A percentile compares a stretch with the other conserved stretches of the same genome.
phyloP scores from a whole-genome alignment of 2,329 filamentous ascomycete species.

The Ceratocystis ficicola region DNA sequence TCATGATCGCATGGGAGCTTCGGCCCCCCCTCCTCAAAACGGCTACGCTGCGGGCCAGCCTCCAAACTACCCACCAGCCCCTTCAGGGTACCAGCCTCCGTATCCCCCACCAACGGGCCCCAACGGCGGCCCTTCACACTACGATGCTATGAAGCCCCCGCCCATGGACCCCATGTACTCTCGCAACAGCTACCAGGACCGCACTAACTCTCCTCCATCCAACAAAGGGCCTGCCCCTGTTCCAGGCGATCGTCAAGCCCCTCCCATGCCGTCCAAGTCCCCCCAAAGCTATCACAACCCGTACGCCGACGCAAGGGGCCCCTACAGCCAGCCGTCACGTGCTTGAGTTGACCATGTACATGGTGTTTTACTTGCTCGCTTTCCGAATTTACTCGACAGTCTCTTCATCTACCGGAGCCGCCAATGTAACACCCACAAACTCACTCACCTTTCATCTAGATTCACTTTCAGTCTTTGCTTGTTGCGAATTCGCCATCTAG shows the following conservation, averaged over 20 bases:
- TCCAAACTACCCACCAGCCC: slow-evolving; percentile 17
- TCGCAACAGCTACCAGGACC: slow-evolving; percentile 19
- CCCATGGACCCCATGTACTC: slow-evolving; percentile 19
- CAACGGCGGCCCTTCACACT: slow-evolving; percentile 6
- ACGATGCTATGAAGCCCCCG: slow-evolving; percentile 17
- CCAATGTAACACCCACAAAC: background rate
- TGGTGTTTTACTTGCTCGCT: background rate
- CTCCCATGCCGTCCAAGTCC: slow-evolving; percentile 17
- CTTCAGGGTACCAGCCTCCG: slow-evolving; percentile 9
- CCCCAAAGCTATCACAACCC: slow-evolving; percentile 19
- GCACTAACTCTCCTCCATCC: slow-evolving; percentile 16
- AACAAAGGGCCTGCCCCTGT: slow-evolving; percentile 13
- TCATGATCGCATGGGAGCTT: slow-evolving; percentile 19
- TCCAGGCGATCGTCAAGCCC: slow-evolving; percentile 8
- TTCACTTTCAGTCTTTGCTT: background rate
- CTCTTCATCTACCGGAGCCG: background rate
- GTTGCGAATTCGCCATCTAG: background rate
- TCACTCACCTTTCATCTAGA: background rate
- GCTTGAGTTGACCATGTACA: background rate
- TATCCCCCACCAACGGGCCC: background rate
- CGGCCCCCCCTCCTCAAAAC: slow-evolving; percentile 19
- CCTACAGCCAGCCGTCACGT: slow-evolving; percentile 13
- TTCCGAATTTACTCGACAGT: background rate
- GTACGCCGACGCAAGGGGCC: slow-evolving; percentile 18
- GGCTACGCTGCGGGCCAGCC: slow-evolving; percentile 20